Percentiles rank a stretch among this genome's conserved stretches.
These are phyloP conservation scores for Aspergillus sp. DNA, from an alignment of 2,329 filamentous ascomycete species.

Conservation along the genomic window DNA sequence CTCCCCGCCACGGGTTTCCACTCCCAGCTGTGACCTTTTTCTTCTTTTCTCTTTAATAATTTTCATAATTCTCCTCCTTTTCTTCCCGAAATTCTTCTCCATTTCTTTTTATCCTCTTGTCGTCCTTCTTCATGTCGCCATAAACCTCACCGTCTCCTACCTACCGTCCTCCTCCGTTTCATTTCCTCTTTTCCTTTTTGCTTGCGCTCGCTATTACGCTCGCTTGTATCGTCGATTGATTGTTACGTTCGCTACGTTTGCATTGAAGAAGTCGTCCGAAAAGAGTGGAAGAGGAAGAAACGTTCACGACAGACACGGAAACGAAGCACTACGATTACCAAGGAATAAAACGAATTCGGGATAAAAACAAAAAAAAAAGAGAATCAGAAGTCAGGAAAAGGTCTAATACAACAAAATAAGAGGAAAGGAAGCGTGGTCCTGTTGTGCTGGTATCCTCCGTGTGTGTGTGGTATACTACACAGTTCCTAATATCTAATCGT, in stretches of 20 bases:
- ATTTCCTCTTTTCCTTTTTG: conserved; percentile 23
- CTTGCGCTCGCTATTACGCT: conserved; percentile 31
- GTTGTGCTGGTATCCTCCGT: conserved; percentile 1
- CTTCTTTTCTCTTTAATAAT: conserved; percentile 1
- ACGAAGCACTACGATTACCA: background rate
- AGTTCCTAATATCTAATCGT: conserved; percentile 19
- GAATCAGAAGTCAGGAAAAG: too few species aligned
- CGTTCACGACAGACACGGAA: background rate
- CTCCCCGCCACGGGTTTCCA: background rate
- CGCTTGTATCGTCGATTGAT: conserved; percentile 29
- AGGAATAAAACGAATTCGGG: conserved; percentile 1
- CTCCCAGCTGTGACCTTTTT: conserved; percentile 1
- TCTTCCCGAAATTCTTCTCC: conserved; percentile 7
- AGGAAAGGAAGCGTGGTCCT: conserved; percentile 1
- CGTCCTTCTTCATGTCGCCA: conserved; percentile 3
- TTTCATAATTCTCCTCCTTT: background rate
- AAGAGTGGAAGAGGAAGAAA: background rate
- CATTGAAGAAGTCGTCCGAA: background rate
- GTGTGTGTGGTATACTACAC: conserved; percentile 10
- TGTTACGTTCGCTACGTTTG: conserved; percentile 34
- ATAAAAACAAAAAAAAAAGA: background rate
- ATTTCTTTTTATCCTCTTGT: conserved; percentile 5
- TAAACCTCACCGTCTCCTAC: background rate
- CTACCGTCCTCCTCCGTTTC: conserved; percentile 1
- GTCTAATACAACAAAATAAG: conserved; percentile 1